A percentile compares a stretch with the other conserved stretches of the same genome.
Conservation (phyloP, 805 yeast species). For the Jamesozyma rosinii region DNA sequence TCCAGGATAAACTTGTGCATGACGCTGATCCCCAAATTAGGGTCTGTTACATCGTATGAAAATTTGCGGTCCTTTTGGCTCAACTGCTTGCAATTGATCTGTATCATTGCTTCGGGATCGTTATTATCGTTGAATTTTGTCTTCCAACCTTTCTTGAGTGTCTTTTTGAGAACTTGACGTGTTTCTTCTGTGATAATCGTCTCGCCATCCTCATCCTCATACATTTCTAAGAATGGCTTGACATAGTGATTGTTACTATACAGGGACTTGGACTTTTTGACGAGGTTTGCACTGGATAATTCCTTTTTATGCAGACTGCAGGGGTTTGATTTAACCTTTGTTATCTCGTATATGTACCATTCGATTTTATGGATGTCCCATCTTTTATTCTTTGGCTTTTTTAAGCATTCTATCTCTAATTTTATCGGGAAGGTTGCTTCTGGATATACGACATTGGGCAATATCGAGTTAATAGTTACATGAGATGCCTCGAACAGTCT, state of each 20-base stretch:
- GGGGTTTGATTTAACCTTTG: background rate
- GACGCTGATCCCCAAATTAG: background rate
- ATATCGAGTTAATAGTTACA: background rate
- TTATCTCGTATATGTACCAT: background rate
- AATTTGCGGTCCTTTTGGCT: background rate
- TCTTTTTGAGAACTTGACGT: background rate
- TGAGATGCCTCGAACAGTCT: background rate
- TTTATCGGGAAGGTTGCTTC: background rate
- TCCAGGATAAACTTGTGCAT: conserved; percentile 2
- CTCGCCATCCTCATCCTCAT: background rate
- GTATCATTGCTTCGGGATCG: background rate
- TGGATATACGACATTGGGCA: background rate
- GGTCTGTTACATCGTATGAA: background rate
- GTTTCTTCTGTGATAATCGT: background rate
- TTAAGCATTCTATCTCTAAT: background rate
- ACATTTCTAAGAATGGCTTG: background rate
- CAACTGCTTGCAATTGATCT: background rate
- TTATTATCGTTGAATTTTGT: background rate
- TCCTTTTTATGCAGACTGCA: background rate
- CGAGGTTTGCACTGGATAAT: background rate
- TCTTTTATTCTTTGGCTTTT: background rate
- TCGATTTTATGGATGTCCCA: background rate
- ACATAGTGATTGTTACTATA: background rate
- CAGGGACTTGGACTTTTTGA: background rate
- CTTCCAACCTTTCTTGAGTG: background rate